These are phyloP conservation scores for Aspergillus amoenus DNA, from an alignment of 2,329 filamentous ascomycete species.

Conservation along the genomic window DNA sequence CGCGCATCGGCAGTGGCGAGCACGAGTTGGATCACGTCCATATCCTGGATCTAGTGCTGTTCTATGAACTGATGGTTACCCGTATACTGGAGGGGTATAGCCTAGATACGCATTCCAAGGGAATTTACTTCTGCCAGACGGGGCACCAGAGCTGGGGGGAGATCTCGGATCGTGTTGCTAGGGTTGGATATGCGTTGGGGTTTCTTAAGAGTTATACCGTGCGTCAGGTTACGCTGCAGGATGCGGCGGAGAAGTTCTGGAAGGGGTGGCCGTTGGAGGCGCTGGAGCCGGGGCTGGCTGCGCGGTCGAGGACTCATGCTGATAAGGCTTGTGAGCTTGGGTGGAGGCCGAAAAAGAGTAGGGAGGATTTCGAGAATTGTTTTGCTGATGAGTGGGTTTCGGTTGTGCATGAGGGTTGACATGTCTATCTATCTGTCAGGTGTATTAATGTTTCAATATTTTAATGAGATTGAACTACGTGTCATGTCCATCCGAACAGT, in stretches of 20 bases:
- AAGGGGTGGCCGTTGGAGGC: not conserved
- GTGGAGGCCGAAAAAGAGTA: too few relatives aligned
- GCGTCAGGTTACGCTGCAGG: not conserved
- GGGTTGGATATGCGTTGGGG: not conserved
- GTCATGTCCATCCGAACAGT: too few relatives aligned
- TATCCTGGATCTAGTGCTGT: slow-evolving; percentile 42
- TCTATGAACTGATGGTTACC: slow-evolving; percentile 43
- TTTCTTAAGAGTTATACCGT: not conserved
- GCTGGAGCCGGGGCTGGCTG: not conserved
- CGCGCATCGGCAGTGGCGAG: slow-evolving; percentile 38
- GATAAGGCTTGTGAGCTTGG: too few relatives aligned
- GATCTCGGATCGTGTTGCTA: slow-evolving; percentile 2
- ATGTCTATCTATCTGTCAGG: too few relatives aligned
- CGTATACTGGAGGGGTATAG: slow-evolving; percentile 25
- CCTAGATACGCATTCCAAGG: slow-evolving; percentile 23
- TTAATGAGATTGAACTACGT: too few relatives aligned
- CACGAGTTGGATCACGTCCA: slow-evolving; percentile 48
- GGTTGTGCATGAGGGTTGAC: too few relatives aligned
- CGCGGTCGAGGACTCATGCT: not conserved
- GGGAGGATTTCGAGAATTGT: too few relatives aligned
- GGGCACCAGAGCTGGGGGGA: slow-evolving; percentile 41
- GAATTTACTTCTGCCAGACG: slow-evolving; percentile 42
- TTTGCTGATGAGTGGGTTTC: too few relatives aligned
- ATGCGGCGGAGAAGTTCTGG: not conserved
- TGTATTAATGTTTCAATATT: too few relatives aligned